These are phyloP conservation scores for Phytophthora fragariaefolia DNA, from an alignment of 352 stramenopile genomes.

Conservation along the genomic window DNA sequence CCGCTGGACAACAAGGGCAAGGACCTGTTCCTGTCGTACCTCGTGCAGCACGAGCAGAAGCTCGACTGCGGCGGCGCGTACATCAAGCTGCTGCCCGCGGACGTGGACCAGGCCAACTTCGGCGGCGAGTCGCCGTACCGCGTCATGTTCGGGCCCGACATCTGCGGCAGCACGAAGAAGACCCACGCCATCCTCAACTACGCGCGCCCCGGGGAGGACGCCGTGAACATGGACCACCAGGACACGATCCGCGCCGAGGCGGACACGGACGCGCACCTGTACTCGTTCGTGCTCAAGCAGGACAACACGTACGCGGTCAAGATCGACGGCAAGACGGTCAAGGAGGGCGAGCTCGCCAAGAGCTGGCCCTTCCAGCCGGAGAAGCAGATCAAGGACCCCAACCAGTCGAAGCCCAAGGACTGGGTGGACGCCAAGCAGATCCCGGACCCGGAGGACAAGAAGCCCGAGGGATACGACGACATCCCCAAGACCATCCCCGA, in stretches of 20 bases:
- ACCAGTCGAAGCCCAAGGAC: slow-evolving; percentile 96
- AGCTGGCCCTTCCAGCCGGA: slow-evolving; percentile 96
- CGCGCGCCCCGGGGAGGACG: slow-evolving; percentile 94
- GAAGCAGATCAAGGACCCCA: slow-evolving; percentile 98
- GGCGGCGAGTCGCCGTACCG: slow-evolving; percentile 95
- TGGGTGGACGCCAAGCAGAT: slow-evolving; percentile 98
- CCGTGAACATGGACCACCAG: slow-evolving; percentile 92
- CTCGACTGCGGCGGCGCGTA: slow-evolving; percentile 99
- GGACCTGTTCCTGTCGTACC: slow-evolving; percentile 96
- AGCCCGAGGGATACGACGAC: slow-evolving; percentile 99
- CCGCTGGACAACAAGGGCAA: slow-evolving; percentile 91
- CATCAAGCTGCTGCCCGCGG: slow-evolving; percentile 98
- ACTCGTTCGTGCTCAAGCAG: slow-evolving; percentile 97
- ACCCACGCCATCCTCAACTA: slow-evolving; percentile 99
- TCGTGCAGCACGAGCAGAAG: slow-evolving; percentile 99
- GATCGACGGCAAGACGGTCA: slow-evolving; percentile 96
- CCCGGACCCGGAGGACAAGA: slow-evolving; percentile 95
- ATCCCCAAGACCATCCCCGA: slow-evolving; percentile 98
- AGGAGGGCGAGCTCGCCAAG: slow-evolving; percentile 91
- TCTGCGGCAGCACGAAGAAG: slow-evolving; percentile 96
- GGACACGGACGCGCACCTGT: slow-evolving; percentile 95
- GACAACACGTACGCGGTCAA: slow-evolving; percentile 98
- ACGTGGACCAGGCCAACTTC: slow-evolving; percentile 94
- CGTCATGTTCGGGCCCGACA: slow-evolving; percentile 99
- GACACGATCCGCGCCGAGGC: slow-evolving; percentile 79